A percentile compares a stretch with the other conserved stretches of the same genome.
Evolutionary conservation across 495 filamentous ascomycete genomes (phyloP).

Genomic region (Astrothelium subdiscretum): DNA sequence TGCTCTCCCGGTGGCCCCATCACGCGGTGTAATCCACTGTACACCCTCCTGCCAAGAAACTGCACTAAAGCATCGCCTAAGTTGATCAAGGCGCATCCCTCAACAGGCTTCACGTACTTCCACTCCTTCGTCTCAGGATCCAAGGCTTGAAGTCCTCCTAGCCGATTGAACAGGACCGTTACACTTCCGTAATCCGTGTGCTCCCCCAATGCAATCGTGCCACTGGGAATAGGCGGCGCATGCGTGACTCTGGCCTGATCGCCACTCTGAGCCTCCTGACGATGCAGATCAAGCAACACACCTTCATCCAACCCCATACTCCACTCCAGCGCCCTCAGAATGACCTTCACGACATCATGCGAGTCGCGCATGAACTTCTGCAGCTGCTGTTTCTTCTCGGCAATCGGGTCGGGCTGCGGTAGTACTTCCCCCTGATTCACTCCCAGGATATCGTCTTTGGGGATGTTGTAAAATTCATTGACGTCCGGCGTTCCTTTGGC

Average conservation of each 20-base stretch:
- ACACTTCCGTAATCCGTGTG: constrained; percentile 27
- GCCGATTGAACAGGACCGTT: constrained; percentile 28
- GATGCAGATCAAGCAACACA: constrained; percentile 8
- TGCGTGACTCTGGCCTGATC: constrained; percentile 10
- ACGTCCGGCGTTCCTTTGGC: constrained; percentile 14
- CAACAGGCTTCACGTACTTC: constrained; percentile 9
- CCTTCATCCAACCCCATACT: constrained; percentile 1
- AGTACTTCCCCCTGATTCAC: constrained; percentile 1
- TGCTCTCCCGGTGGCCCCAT: constrained; percentile 8
- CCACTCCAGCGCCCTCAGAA: constrained; percentile 5
- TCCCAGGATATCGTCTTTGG: constrained; percentile 24
- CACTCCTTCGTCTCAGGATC: constrained; percentile 6
- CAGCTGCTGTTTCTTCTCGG: constrained; percentile 4
- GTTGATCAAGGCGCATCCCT: constrained; percentile 5
- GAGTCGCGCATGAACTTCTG: constrained; percentile 7
- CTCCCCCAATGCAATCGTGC: constrained; percentile 4
- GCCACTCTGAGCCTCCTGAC: not conserved
- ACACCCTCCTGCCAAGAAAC: constrained; percentile 2
- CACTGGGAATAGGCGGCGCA: constrained; percentile 6
- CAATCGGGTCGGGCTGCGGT: constrained; percentile 13
- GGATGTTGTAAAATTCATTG: constrained; percentile 23
- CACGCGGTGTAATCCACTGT: constrained; percentile 6
- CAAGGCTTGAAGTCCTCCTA: constrained; percentile 19
- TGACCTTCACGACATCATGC: constrained; percentile 4
- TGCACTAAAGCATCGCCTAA: constrained; percentile 11